Base-by-base conservation (phyloP, 495 filamentous ascomycete genomes). In the Penicillium bialowiezense region DNA sequence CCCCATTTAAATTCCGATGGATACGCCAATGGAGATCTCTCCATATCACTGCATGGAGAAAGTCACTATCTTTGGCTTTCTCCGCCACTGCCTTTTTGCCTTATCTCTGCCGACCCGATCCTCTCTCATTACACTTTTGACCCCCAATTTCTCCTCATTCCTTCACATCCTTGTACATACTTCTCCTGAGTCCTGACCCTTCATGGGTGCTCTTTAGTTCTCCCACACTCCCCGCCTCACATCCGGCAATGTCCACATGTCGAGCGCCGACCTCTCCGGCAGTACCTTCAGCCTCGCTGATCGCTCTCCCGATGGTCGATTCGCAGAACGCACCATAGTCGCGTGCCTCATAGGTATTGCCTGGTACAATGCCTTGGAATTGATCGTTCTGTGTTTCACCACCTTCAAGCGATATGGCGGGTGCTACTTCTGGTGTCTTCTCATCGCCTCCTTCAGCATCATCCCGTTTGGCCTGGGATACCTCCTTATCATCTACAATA, bases 381-480 rank as follows among this genome's bases (percentile, higher is more conserved):
- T 79, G 33, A 64, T 74, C 36, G 54, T 76, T 5, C 67, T 72
- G 26, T 77, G 77, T 47, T 73, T 75, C 54, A 33, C 71, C 18
- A 71, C 73, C 44, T 80, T 82, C 60, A 76, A 73, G 42, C 69
- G 68, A 17, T 71, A 73, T 50, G 58, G 57, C 24, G 75, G 76
- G 8, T 63, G 73, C 21, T 80, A 80, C 59, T 82, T 81, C 51
- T 81, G 77, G 75, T 70, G 71, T 32, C 71, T 77, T 36, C 64
- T 78, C 12, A 59, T 80, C 38, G 51, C 67, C 21, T 74, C 76
- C 10, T 65, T 71, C 57, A 77, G 75, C 48, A 72, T 84, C 42
- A 67, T 77, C 26, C 67, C 77, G 1, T 76, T 82, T 50, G 63
- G 69, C 7, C 45, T 83, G 19, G 83, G 79, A 20, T 80, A 80